Conservation (phyloP, 1,139 yeast species). For the Pichia inconspicua region DNA sequence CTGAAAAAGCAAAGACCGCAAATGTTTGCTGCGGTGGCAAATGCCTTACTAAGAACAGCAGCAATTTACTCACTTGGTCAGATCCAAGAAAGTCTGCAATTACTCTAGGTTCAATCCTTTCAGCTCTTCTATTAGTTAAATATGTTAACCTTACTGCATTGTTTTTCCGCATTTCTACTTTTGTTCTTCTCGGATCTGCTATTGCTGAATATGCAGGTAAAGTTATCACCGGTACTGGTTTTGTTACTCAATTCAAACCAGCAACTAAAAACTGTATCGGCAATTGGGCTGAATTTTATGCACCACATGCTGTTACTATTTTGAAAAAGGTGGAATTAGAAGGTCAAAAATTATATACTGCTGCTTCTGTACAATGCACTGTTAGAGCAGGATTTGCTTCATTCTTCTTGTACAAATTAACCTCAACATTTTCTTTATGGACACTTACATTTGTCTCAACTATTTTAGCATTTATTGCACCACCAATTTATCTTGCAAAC, state of each 20-base stretch:
- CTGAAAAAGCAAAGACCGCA: not conserved
- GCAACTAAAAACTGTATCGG: constrained; percentile 28
- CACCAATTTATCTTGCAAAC: constrained; percentile 66
- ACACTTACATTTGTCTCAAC: constrained; percentile 52
- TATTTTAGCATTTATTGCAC: constrained; percentile 63
- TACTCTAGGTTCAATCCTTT: constrained; percentile 59
- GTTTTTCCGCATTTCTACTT: constrained; percentile 45
- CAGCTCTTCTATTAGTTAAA: constrained; percentile 55
- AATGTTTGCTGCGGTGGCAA: constrained; percentile 24
- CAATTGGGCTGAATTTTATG: constrained; percentile 34
- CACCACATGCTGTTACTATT: constrained; percentile 39
- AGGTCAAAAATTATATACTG: constrained; percentile 53
- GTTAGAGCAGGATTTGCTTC: constrained; percentile 63
- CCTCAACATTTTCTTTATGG: constrained; percentile 72
- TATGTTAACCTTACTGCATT: constrained; percentile 63
- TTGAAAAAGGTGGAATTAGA: constrained; percentile 39
- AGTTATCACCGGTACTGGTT: constrained; percentile 60
- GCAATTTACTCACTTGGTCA: constrained; percentile 64
- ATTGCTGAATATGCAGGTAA: constrained; percentile 64
- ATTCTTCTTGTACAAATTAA: constrained; percentile 61
- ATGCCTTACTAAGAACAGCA: constrained; percentile 20
- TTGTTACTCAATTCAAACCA: constrained; percentile 62
- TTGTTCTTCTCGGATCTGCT: constrained; percentile 47
- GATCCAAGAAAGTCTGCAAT: constrained; percentile 75
- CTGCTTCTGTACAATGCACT: constrained; percentile 61